Base-by-base conservation (phyloP, 768 basidiomycete species). In the Lyophyllum shimeji region DNA sequence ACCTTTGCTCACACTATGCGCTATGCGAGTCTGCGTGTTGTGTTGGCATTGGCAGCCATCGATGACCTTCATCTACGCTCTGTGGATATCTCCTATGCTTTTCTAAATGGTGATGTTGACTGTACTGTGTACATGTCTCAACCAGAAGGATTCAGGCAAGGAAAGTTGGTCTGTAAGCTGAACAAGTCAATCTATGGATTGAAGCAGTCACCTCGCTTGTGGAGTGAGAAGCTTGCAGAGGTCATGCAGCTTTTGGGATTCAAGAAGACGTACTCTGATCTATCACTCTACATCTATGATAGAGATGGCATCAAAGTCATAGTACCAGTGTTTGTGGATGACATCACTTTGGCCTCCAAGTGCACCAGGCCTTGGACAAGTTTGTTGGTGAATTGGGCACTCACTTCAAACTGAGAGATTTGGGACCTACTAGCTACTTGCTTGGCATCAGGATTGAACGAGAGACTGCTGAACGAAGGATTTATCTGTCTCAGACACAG, bases 1-100 rank as follows among this genome's bases (percentile, higher is more conserved):
- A 73, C 70, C 0, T 76, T 69, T 65, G 67, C 77, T 17, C 66
- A 69, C 4, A 67, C 67, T 24, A 44, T 57, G 12, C 56, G 59
- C 39, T 57, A 31, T 43, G 60, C 54, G n/a, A 42, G 66, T 15
- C 37, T 66, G 7, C 45, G 61, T 9, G 13, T 52, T 23, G 46
- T 69, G 20, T 61, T 72, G n/a, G 62, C 65, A 15, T 24, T 68
- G 25, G 69, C 64, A 46, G 67, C 62, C 0, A 24, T 68, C n/a
- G 55, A 67, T 17, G 64, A 69, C 47, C 60, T 67, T 53, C 60
- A 71, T 18, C 55, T 60, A 3, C 40, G 54, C 11, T 62, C 46
- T 44, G 53, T 64, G 5, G 57, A 59, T 49, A 60, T 55, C 20
- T 45, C 44, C 2, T 44, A 42, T 23, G 52, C 52, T 33, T 53